phyloP scores from a whole-genome alignment of 768 basidiomycete species.

The Auricularia sp. region DNA sequence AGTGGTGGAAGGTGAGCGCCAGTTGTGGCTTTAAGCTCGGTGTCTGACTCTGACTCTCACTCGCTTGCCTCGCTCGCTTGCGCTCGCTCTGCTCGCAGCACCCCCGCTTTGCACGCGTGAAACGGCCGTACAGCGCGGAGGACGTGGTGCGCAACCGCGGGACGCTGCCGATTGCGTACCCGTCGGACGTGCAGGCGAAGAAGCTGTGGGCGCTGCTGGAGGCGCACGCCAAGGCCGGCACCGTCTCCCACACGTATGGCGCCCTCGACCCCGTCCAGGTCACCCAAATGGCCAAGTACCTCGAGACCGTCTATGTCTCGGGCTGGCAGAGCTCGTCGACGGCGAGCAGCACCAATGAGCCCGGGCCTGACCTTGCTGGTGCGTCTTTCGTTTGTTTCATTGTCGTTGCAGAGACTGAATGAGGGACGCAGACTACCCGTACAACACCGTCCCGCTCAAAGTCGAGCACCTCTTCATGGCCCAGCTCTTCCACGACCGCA shows the following conservation, averaged over 20 bases:
- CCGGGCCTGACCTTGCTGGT: conserved; percentile 97
- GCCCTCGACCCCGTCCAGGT: conserved; percentile 98
- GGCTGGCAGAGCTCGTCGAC: conserved; percentile 94
- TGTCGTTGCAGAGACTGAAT: too few relatives aligned
- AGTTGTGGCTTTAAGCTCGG: neutral
- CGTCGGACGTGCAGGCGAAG: conserved; percentile 74
- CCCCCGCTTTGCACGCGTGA: conserved; percentile 78
- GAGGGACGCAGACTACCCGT: conserved; percentile 70
- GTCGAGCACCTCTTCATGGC: conserved; percentile 97
- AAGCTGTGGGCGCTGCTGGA: conserved; percentile 73
- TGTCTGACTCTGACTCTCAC: neutral
- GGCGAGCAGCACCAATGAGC: conserved; percentile 88
- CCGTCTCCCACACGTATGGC: conserved; percentile 93
- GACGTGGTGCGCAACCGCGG: conserved; percentile 94
- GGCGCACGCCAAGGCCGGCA: conserved; percentile 64
- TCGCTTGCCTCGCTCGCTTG: neutral
- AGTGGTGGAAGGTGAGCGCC: conserved; percentile 78
- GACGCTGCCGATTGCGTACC: conserved; percentile 74
- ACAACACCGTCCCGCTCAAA: conserved; percentile 97
- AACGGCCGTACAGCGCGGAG: conserved; percentile 84
- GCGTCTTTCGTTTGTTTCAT: too few relatives aligned
- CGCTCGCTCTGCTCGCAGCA: conserved; percentile 33
- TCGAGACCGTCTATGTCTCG: conserved; percentile 97
- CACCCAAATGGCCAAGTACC: conserved; percentile 94
- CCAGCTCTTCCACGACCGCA: conserved; percentile 98